phyloP scores from a whole-genome alignment of 495 filamentous ascomycete genomes.

The Aeminium ludgeri region DNA sequence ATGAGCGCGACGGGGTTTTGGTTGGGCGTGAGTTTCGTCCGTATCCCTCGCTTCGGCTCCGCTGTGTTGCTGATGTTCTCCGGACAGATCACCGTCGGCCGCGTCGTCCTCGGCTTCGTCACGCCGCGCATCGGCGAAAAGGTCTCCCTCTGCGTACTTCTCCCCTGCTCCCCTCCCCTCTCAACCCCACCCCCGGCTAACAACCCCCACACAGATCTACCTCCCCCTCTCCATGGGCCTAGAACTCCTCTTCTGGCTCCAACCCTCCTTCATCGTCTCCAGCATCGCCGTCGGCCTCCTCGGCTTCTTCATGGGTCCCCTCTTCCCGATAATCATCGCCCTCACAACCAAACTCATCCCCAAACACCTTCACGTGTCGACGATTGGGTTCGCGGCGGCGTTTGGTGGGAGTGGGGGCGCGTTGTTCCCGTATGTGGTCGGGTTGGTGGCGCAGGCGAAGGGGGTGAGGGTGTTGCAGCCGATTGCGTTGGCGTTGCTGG shows the following conservation, averaged over 20 bases:
- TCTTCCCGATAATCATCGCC: conserved; percentile 62
- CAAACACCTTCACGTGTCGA: conserved; percentile 56
- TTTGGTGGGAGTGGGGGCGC: conserved; percentile 68
- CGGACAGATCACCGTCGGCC: conserved; percentile 35
- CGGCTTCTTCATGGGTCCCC: conserved; percentile 49
- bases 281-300: conserved; percentile 50
- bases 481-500: conserved; percentile 51
- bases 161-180: no score
- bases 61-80: no score
- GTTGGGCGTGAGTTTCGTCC: conserved; percentile 30
- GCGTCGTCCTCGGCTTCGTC: conserved; percentile 44
- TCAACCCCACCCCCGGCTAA: background rate
- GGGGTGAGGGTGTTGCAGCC: conserved; percentile 69
- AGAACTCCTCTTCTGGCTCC: conserved; percentile 37
- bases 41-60: no score
- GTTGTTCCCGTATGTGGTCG: conserved; percentile 68
- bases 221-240: conserved; percentile 26
- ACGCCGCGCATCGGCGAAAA: conserved; percentile 46
- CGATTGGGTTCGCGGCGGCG: conserved; percentile 69
- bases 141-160: conserved; percentile 34
- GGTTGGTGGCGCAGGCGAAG: conserved; percentile 63
- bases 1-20: conserved; percentile 52
- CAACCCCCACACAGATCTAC: conserved; percentile 20
- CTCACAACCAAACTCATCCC: conserved; percentile 71
- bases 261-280: conserved; percentile 56